A percentile compares a stretch with the other conserved stretches of the same genome.
These are phyloP conservation scores for Apiotrichum mycotoxinovorans DNA, from an alignment of 1,284 basidiomycete species.

Conservation along the genomic window DNA sequence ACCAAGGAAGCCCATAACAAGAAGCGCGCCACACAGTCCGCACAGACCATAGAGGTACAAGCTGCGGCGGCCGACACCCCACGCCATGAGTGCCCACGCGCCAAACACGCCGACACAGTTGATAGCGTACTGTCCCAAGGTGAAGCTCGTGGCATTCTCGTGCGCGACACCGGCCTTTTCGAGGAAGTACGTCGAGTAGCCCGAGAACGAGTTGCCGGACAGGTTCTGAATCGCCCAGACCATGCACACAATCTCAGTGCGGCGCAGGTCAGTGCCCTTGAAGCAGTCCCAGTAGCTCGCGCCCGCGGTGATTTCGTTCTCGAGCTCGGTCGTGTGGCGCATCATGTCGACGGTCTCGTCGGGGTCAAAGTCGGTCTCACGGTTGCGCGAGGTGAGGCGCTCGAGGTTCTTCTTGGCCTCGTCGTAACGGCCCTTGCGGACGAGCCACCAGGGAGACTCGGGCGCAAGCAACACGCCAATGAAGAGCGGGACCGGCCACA, in stretches of 20 bases:
- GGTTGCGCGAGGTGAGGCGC: constrained; percentile 41
- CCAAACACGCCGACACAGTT: constrained; percentile 38
- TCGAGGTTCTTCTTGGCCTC: constrained; percentile 51
- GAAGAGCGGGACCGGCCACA: constrained; percentile 39
- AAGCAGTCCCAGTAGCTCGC: constrained; percentile 53
- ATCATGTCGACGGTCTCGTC: constrained; percentile 53
- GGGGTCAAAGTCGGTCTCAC: constrained; percentile 45
- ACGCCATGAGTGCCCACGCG: constrained; percentile 49
- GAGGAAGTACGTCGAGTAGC: constrained; percentile 49
- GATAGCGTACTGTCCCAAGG: constrained; percentile 47
- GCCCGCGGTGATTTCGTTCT: constrained; percentile 35
- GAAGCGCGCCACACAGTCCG: constrained; percentile 16
- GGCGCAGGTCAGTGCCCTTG: constrained; percentile 43
- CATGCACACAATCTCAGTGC: constrained; percentile 48
- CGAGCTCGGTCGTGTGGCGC: constrained; percentile 41
- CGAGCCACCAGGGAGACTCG: constrained; percentile 29
- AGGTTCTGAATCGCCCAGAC: constrained; percentile 47
- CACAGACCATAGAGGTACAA: constrained; percentile 54
- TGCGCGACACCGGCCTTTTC: constrained; percentile 50
- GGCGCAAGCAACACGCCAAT: constrained; percentile 36
- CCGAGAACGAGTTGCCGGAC: constrained; percentile 39
- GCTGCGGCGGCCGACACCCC: constrained; percentile 48
- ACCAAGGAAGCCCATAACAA: constrained; percentile 54
- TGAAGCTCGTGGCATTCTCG: constrained; percentile 47
- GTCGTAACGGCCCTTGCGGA: constrained; percentile 39